phyloP scores from a whole-genome alignment of 371 early-diverging fungal genomes.

The Mortierella sp. region DNA sequence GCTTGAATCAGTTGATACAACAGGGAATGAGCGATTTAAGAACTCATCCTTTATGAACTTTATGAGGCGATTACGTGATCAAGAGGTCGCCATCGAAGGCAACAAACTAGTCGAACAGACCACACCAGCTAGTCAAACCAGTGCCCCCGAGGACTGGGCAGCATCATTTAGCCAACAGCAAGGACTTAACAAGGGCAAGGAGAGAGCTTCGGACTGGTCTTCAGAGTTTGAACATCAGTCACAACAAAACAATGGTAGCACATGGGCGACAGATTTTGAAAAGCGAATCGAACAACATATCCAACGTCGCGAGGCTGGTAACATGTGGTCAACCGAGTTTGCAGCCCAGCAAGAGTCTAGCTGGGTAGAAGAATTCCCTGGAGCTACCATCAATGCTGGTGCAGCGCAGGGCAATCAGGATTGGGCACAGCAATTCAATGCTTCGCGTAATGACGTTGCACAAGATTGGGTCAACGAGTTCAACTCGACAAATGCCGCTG shows the following conservation, averaged over 20 bases:
- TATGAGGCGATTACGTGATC: conserved; percentile 92
- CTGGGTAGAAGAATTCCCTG: conserved; percentile 72
- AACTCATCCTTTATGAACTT: conserved; percentile 90
- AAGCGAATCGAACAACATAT: conserved; percentile 57
- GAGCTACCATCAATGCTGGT: conserved; percentile 12
- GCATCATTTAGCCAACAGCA: conserved; percentile 60
- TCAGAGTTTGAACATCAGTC: conserved; percentile 57
- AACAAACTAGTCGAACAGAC: conserved; percentile 81
- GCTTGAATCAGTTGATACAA: conserved; percentile 77
- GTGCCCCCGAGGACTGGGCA: conserved; percentile 49
- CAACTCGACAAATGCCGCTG: conserved; percentile 54
- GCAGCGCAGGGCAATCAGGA: conserved; percentile 24
- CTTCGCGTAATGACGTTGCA: conserved; percentile 55
- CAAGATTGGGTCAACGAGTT: conserved; percentile 71
- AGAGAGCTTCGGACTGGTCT: conserved; percentile 53
- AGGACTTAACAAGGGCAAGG: conserved; percentile 35
- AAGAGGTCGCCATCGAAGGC: conserved; percentile 85
- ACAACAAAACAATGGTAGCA: conserved; percentile 46
- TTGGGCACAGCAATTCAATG: conserved; percentile 60
- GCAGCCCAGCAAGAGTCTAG: conserved; percentile 65
- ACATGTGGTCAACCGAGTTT: conserved; percentile 65
- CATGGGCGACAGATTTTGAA: conserved; percentile 68
- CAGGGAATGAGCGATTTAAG: conserved; percentile 91
- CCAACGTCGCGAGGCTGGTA: conserved; percentile 56
- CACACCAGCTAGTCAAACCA: conserved; percentile 20